These are phyloP conservation scores for Coniochaeta sp. DNA, from an alignment of 2,329 filamentous ascomycete genomes.

Conservation along the genomic window DNA sequence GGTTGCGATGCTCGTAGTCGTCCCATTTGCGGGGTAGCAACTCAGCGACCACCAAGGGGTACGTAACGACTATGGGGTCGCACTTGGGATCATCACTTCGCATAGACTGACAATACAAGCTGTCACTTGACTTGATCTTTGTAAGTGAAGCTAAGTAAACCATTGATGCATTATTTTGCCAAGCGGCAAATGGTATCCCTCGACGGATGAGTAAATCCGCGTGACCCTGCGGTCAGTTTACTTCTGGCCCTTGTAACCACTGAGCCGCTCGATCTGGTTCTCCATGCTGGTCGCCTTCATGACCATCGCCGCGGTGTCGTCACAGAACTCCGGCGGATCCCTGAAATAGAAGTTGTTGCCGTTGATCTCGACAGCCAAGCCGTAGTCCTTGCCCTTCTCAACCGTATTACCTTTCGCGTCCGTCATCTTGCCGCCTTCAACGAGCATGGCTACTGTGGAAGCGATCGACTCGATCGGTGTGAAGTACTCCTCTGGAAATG, in stretches of 20 bases:
- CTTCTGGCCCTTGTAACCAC: background rate
- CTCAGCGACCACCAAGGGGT: too few relatives aligned
- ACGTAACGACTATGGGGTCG: too few relatives aligned
- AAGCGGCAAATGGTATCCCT: too few relatives aligned
- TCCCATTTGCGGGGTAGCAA: too few relatives aligned
- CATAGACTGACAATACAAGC: too few relatives aligned
- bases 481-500: slow-evolving; percentile 21
- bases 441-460: slow-evolving; percentile 17
- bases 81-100: too few relatives aligned
- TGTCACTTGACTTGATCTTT: too few relatives aligned
- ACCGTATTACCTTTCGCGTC: slow-evolving; percentile 17
- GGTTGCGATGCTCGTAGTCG: too few relatives aligned
- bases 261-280: background rate
- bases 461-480: slow-evolving; percentile 21
- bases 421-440: slow-evolving; percentile 14
- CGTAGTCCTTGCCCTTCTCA: slow-evolving; percentile 12
- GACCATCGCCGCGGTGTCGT: slow-evolving; percentile 16
- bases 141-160: too few relatives aligned
- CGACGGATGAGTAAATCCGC: too few relatives aligned
- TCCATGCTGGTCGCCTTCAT: background rate
- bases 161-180: too few relatives aligned
- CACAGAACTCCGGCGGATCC: slow-evolving; percentile 12
- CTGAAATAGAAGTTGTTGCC: slow-evolving; percentile 24
- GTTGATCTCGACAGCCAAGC: slow-evolving; percentile 20
- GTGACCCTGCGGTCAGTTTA: too few relatives aligned